Evolutionary conservation across 2,329 filamentous ascomycete species (phyloP).

Genomic region (Penicillium griseofulvum): DNA sequence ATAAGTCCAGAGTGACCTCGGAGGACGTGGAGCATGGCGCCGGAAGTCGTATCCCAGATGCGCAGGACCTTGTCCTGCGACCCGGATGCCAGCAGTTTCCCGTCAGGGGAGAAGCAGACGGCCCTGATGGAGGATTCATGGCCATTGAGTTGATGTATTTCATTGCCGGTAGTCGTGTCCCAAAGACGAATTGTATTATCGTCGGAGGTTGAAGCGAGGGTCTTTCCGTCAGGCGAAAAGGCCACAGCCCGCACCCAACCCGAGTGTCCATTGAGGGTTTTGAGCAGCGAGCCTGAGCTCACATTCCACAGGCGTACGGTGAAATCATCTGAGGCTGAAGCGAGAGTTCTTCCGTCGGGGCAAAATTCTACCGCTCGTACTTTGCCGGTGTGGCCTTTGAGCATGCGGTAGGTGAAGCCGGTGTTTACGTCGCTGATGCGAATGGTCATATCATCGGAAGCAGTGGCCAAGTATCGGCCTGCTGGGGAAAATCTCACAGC

Average conservation of each 20-base stretch:
- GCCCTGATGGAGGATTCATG: slow-evolving; percentile 5
- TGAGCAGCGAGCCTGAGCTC: slow-evolving; percentile 1
- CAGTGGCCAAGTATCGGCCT: slow-evolving; percentile 7
- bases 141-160: background rate
- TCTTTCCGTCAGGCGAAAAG: slow-evolving; percentile 6
- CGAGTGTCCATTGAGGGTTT: background rate
- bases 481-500: slow-evolving; percentile 7
- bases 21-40: background rate
- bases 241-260: slow-evolving; percentile 10
- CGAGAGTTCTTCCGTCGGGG: slow-evolving; percentile 5
- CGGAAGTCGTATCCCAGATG: slow-evolving; percentile 9
- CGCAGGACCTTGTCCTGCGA: slow-evolving; percentile 7
- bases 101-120: slow-evolving; percentile 6
- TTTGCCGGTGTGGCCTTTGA: slow-evolving; percentile 8
- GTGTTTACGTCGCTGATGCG: slow-evolving; percentile 10
- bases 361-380: slow-evolving; percentile 9
- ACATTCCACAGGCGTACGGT: slow-evolving; percentile 8
- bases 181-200: slow-evolving; percentile 6
- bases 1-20: slow-evolving; percentile 3
- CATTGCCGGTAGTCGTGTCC: slow-evolving; percentile 1
- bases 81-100: slow-evolving; percentile 2
- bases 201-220: slow-evolving; percentile 5
- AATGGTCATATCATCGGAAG: slow-evolving; percentile 10
- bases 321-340: slow-evolving; percentile 9
- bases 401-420: slow-evolving; percentile 9